Evolutionary conservation across 164 flowering plant genomes (phyloP).

Genomic region (Nymphaea thermarum): DNA sequence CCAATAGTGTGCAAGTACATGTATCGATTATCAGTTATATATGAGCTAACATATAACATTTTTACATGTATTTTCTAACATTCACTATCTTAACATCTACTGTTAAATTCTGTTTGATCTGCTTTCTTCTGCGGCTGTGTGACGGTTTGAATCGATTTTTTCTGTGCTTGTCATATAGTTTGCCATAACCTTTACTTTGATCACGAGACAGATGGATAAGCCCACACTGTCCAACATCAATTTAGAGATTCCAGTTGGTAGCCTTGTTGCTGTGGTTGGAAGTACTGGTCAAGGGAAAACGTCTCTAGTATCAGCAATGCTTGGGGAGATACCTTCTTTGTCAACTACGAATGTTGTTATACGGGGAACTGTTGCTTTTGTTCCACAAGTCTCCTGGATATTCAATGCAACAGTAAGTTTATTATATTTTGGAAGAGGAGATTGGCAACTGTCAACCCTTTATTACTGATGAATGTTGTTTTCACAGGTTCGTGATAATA

Average conservation of each 20-base stretch:
- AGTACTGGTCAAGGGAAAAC: constrained; percentile 99
- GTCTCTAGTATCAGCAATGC: constrained; percentile 95
- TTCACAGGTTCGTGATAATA: constrained; percentile 83
- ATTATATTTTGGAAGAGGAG: background rate
- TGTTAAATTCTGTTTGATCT: too few species aligned
- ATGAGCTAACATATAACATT: too few species aligned
- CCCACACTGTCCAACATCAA: constrained; percentile 79
- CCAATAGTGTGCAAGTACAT: too few species aligned
- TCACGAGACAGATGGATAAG: constrained; percentile 50
- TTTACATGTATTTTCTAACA: too few species aligned
- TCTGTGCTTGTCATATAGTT: too few species aligned
- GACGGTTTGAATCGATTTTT: too few species aligned
- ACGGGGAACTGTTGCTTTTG: constrained; percentile 90
- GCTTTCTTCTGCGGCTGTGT: too few species aligned
- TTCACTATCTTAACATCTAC: too few species aligned
- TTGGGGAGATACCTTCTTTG: constrained; percentile 82
- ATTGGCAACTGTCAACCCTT: too few species aligned
- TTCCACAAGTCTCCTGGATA: constrained; percentile 98
- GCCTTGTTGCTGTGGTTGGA: constrained; percentile 91
- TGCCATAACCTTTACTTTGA: too few species aligned
- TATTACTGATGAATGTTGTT: background rate
- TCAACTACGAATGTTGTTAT: constrained; percentile 47
- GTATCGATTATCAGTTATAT: too few species aligned
- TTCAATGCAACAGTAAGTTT: constrained; percentile 90
- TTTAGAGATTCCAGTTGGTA: constrained; percentile 80